Conservation (phyloP, 176 grass and related monocot species). For the Lolium multiflorum region DNA sequence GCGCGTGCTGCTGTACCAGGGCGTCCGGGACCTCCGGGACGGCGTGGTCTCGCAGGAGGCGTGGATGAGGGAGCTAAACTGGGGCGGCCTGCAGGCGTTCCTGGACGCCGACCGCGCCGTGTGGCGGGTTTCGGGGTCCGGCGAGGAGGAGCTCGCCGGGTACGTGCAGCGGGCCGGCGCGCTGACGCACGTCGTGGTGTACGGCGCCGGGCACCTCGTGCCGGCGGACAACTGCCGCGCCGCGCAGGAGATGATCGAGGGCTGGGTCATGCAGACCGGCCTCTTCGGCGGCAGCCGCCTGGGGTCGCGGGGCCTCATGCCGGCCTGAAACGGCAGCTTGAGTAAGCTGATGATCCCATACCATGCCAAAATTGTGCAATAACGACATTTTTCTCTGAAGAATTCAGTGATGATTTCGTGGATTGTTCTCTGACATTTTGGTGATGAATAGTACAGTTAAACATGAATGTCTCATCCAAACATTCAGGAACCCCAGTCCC, state of each 20-base stretch:
- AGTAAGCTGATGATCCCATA: background rate
- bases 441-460: background rate
- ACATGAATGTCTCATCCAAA: no score
- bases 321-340: background rate
- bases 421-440: background rate
- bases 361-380: background rate
- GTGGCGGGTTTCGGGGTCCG: background rate
- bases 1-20: constrained; percentile 19
- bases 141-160: constrained; percentile 38
- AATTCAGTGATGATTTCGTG: background rate
- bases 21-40: constrained; percentile 46
- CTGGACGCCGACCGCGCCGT: constrained; percentile 40
- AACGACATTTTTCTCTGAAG: background rate
- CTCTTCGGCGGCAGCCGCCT: background rate
- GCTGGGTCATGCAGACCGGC: constrained; percentile 11
- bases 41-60: constrained; percentile 57
- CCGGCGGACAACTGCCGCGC: constrained; percentile 9
- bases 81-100: constrained; percentile 44
- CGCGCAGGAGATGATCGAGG: constrained; percentile 20
- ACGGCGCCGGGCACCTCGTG: constrained; percentile 19
- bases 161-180: constrained; percentile 47
- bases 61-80: constrained; percentile 51
- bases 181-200: constrained; percentile 47
- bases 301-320: background rate
- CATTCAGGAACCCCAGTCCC: no score